Percentiles rank a stretch among this genome's conserved stretches.
Evolutionary conservation across 2,329 filamentous ascomycete genomes (phyloP).

Genomic region (Botrytis sinoallii): DNA sequence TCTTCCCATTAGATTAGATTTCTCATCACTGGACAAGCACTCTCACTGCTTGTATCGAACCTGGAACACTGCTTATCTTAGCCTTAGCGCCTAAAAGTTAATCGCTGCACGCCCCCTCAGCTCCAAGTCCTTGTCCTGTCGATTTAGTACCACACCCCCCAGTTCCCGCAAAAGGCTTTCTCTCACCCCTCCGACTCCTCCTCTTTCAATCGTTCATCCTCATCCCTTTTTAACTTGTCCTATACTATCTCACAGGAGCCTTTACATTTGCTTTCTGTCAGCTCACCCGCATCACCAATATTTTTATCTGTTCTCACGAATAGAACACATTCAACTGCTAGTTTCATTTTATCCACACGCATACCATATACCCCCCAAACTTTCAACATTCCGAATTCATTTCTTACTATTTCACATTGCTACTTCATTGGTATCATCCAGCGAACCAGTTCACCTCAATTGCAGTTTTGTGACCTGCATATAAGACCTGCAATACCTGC

Average conservation of each 20-base stretch:
- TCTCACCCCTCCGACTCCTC: background rate
- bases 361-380: background rate
- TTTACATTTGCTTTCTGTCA: conserved; percentile 10
- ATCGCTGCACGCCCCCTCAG: conserved; percentile 16
- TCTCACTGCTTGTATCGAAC: background rate
- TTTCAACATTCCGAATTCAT: background rate
- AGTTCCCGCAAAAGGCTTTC: background rate
- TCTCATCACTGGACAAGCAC: background rate
- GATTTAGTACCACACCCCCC: background rate
- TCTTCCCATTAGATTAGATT: background rate
- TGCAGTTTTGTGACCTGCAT: conserved; percentile 6
- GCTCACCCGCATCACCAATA: conserved; percentile 12
- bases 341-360: background rate
- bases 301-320: background rate
- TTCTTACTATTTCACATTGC: background rate
- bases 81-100: conserved; percentile 23
- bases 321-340: background rate
- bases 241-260: conserved; percentile 1
- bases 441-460: conserved; percentile 10
- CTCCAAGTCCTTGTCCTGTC: background rate
- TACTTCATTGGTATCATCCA: conserved; percentile 20
- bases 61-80: conserved; percentile 24
- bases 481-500: conserved; percentile 14
- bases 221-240: conserved; percentile 8
- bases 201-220: background rate